Conservation (phyloP, 2,329 filamentous ascomycete genomes). For the Fusarium chaquense region DNA sequence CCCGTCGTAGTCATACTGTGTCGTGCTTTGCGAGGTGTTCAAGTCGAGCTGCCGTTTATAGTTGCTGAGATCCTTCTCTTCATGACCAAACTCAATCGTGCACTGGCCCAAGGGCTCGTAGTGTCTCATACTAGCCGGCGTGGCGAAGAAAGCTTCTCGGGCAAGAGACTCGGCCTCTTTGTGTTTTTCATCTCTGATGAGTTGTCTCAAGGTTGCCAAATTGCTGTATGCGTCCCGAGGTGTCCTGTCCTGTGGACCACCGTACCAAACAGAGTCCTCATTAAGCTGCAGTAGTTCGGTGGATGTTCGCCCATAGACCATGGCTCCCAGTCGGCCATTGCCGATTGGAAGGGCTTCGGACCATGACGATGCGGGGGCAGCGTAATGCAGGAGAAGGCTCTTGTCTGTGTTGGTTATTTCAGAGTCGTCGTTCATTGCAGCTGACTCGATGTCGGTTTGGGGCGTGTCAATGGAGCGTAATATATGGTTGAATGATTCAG, state of each 20-base stretch:
- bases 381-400: constrained; percentile 41
- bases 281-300: constrained; percentile 59
- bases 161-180: constrained; percentile 43
- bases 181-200: constrained; percentile 44
- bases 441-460: background rate
- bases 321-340: constrained; percentile 59
- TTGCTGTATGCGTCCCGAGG: constrained; percentile 48
- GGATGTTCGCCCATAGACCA: constrained; percentile 58
- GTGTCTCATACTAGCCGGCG: constrained; percentile 47
- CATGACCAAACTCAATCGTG: constrained; percentile 55
- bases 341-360: constrained; percentile 60
- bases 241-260: constrained; percentile 58
- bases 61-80: constrained; percentile 37
- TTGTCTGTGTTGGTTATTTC: constrained; percentile 2
- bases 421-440: constrained; percentile 8
- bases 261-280: constrained; percentile 63
- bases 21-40: constrained; percentile 51
- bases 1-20: constrained; percentile 53
- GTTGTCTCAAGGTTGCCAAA: constrained; percentile 34
- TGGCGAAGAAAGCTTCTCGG: constrained; percentile 42
- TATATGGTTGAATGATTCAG: background rate
- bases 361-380: constrained; percentile 44
- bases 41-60: constrained; percentile 58
- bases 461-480: background rate
- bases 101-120: constrained; percentile 51